Percentiles rank a stretch among this genome's conserved stretches.
Conservation (phyloP, 305 asterid species). For the Fraxinus angustifolia region DNA sequence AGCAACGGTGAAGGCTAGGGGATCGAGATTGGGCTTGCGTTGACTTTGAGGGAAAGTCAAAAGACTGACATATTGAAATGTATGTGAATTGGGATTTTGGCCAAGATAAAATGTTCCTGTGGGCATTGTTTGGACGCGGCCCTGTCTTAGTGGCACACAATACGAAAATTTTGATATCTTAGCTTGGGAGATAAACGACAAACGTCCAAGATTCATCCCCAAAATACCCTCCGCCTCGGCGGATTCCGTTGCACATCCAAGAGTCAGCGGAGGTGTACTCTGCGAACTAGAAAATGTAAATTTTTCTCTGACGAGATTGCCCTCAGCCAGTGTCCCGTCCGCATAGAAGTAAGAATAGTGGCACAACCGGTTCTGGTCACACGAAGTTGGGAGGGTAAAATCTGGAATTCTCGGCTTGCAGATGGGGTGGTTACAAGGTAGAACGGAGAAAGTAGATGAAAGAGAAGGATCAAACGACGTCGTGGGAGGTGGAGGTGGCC, state of each 20-base stretch:
- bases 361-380: conserved; percentile 72
- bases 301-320: conserved; percentile 74
- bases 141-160: conserved; percentile 60
- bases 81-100: conserved; percentile 53
- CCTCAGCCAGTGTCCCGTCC: conserved; percentile 88
- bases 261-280: conserved; percentile 70
- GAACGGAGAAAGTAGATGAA: conserved; percentile 66
- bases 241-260: conserved; percentile 67
- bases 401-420: conserved; percentile 78
- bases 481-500: conserved; percentile 46
- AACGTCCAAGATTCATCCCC: conserved; percentile 81
- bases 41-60: conserved; percentile 51
- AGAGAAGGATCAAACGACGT: conserved; percentile 73
- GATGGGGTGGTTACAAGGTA: conserved; percentile 73
- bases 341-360: conserved; percentile 89
- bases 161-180: conserved; percentile 66
- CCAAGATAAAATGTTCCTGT: conserved; percentile 76
- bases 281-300: conserved; percentile 53
- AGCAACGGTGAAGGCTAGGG: conserved; percentile 67
- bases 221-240: conserved; percentile 74
- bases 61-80: conserved; percentile 43
- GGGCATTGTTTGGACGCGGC: conserved; percentile 24
- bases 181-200: conserved; percentile 73
- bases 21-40: conserved; percentile 71
- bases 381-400: conserved; percentile 73